Base-by-base conservation (phyloP, 2,329 filamentous ascomycete species). In the Rutstroemia sydowiana region DNA sequence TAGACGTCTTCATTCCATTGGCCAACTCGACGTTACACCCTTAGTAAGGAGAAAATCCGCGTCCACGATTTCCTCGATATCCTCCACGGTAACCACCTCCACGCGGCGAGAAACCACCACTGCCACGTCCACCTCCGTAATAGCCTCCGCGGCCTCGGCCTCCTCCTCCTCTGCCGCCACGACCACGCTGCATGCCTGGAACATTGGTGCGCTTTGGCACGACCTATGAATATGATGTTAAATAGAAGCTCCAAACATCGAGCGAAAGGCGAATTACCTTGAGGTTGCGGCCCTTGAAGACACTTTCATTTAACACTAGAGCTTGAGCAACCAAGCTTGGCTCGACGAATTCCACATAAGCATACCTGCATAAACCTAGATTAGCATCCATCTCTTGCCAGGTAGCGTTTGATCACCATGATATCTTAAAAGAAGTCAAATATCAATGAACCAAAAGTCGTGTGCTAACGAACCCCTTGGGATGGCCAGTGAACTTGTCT, bases 401-500 rank as follows among this genome's bases (percentile, higher is more conserved):
- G 76, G 76, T 72, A 76, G 74, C 74, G 74, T 60, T 21, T 63
- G 59, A 62, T 62, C 57, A 60, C 58, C 51, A 52, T 59, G 54
- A 60, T 60, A 60, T 41, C 57, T 61, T 59, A 46, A 59, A 51
- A 55, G 41, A 51, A 48, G 42, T 28, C 13, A 31, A 26, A 45
- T 44, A 10, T 55, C 42, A 57, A 40, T 39, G 34, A 52, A 56
- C 55, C 42, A 55, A 51, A 61, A 59, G 56, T 61, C 61, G 60
- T 56, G 56, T 41, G 37, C 16, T 54, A 65, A 79, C 85, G 71
- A 75, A 95, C 91, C 93, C 93, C 77, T 98, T 98, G n/a, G 93
- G 93, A 75, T 97, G 91, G 58, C 93, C 93, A 10, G 91, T 95
- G 67, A 96, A 97, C 75, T 98, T 98, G 74, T 98, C 93, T 62